Evolutionary conservation across 495 filamentous ascomycete genomes (phyloP), one percentile per base, ranked within the genome.

Genomic region (Niebla homalea): DNA sequence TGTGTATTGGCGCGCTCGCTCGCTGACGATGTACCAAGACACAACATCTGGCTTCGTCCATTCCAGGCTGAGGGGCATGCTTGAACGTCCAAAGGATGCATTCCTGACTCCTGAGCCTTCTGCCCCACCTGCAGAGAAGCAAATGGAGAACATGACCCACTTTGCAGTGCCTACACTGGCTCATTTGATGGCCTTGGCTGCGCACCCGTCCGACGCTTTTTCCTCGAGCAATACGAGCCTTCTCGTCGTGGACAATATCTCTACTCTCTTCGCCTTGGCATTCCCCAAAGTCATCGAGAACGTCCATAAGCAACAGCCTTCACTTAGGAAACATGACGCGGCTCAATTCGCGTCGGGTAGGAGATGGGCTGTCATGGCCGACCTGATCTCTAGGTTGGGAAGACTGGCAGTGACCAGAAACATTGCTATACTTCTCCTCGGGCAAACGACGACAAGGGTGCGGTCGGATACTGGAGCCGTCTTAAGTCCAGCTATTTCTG

Each of bases 211-310:
- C 2, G 54, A 70, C 14, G 59, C 59, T 20, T 80, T 84, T 59
- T 74, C 85, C 15, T 79, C 81, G 0, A 52, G 59, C 26, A 64
- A 67, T 21, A 83, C 82, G 4, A 69, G 64, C 18, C 69, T 94
- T 1, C 56, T 94, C n/a, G 72, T 93, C 10, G 68, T 94, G 56
- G 86, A 92, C 61, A 80, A 81, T 1, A 64, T 92, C 16, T 86
- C 87, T 8, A 78, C 76, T 14, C 68, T 84, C n/a, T 71, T 92
- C 53, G 79, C 81, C 47, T 71, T 80, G 44, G 82, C 87, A 37
- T 89, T 89, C 48, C 82, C 80, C 8, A 70, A 71, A 45, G 62
- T 67, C 8, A 55, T 48, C 53, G 53, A 50, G 3, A 54, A 29
- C 41, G 25, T 20, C 47, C 54, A 40, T 43, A 48, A 37, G 50